phyloP scores from a whole-genome alignment of 257 asterid genomes.

The Solanum clarkiae region DNA sequence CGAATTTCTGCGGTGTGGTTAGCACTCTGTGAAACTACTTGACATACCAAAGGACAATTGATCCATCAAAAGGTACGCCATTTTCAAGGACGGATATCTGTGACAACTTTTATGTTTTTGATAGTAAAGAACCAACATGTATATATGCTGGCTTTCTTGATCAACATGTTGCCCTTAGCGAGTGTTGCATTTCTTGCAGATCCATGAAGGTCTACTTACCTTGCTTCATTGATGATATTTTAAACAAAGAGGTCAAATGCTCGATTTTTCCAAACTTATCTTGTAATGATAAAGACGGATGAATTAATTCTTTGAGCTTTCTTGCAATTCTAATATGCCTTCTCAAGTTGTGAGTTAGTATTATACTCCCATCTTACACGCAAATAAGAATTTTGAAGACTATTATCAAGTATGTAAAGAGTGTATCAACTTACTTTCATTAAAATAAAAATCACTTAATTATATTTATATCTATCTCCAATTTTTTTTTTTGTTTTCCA shows the following conservation, averaged over 20 bases:
- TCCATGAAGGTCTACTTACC: not conserved
- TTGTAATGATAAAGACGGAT: not conserved
- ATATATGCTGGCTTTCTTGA: not conserved
- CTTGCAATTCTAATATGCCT: not conserved
- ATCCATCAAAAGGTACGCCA: not conserved
- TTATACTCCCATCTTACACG: too few relatives aligned
- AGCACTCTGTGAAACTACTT: not conserved
- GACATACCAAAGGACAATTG: not conserved
- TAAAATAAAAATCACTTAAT: too few relatives aligned
- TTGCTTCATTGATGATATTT: not conserved
- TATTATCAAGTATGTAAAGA: too few relatives aligned
- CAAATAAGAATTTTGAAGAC: too few relatives aligned
- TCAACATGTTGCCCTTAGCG: not conserved
- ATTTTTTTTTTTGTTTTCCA: too few relatives aligned
- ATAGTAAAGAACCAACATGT: not conserved
- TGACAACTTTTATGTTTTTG: not conserved
- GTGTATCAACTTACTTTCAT: too few relatives aligned
- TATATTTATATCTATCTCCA: too few relatives aligned
- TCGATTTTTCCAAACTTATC: not conserved
- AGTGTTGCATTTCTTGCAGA: not conserved
- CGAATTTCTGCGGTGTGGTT: not conserved
- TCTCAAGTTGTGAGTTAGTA: not conserved
- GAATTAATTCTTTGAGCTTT: not conserved
- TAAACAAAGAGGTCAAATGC: not conserved
- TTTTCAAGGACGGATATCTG: not conserved